Evolutionary conservation across 148 eudicot genomes (phyloP).

Genomic region (Cornus suecica): DNA sequence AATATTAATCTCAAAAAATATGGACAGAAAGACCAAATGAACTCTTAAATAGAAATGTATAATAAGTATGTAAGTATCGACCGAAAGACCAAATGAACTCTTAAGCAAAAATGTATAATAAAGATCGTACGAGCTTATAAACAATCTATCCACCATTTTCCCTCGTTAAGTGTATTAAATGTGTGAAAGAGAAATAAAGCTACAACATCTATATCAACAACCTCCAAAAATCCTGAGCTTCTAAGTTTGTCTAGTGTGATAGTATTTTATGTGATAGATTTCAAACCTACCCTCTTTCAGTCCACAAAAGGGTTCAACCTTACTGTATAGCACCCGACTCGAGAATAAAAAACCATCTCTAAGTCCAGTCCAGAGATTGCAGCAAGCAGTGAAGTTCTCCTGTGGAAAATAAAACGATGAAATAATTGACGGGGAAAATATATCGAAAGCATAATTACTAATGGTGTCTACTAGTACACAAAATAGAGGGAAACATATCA

Average conservation of each 20-base stretch:
- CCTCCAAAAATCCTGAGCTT: not conserved
- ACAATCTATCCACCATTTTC: too few relatives aligned
- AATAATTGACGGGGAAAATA: not conserved
- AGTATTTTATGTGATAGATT: not conserved
- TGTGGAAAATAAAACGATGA: not conserved
- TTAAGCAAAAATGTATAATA: too few relatives aligned
- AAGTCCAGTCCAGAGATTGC: not conserved
- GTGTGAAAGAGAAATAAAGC: not conserved
- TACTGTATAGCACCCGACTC: not conserved
- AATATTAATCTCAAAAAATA: too few relatives aligned
- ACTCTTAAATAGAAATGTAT: too few relatives aligned
- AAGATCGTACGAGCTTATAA: too few relatives aligned
- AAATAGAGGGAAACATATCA: not conserved
- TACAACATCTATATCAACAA: not conserved
- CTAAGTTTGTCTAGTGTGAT: not conserved
- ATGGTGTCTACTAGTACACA: not conserved
- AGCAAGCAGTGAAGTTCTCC: not conserved
- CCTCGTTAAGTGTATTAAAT: too few relatives aligned
- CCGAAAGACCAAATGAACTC: too few relatives aligned
- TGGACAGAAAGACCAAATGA: too few relatives aligned
- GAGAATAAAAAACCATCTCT: not conserved
- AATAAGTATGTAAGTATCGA: too few relatives aligned
- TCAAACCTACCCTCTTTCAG: not conserved
- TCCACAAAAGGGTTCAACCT: not conserved
- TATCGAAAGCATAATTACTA: not conserved